Conservation (phyloP, 345 rosid genomes). For the Rhodomyrtus tomentosa region DNA sequence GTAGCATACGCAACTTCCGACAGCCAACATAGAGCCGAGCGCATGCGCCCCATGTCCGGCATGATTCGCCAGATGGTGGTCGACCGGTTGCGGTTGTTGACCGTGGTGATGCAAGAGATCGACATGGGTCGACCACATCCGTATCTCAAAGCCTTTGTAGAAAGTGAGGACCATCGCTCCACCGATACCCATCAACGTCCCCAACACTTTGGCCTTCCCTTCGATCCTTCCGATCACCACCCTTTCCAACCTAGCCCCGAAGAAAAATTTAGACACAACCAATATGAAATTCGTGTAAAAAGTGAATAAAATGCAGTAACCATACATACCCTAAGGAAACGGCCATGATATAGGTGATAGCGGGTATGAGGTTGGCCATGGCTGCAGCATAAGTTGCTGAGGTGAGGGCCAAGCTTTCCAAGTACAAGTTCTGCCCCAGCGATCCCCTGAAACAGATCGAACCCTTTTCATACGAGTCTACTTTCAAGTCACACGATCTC, state of each 20-base stretch:
- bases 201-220: constrained; percentile 40
- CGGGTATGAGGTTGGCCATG: constrained; percentile 33
- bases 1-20: constrained; percentile 16
- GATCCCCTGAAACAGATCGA: constrained; percentile 12
- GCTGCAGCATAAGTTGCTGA: constrained; percentile 47
- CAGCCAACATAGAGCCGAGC: constrained; percentile 16
- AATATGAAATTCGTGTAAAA: not conserved
- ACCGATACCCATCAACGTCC: constrained; percentile 36
- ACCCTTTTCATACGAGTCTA: not conserved
- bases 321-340: constrained; percentile 21
- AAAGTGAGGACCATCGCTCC: constrained; percentile 56
- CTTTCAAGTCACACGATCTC: not conserved
- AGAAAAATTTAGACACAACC: not conserved
- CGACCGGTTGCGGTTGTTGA: not conserved
- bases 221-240: constrained; percentile 9
- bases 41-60: not conserved
- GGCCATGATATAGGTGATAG: constrained; percentile 39
- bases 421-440: constrained; percentile 16
- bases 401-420: constrained; percentile 34
- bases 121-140: constrained; percentile 17
- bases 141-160: constrained; percentile 29
- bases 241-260: constrained; percentile 30
- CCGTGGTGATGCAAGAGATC: constrained; percentile 17
- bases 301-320: not conserved
- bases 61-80: not conserved